phyloP scores from a whole-genome alignment of 495 filamentous ascomycete species.

The Lasiosphaeris hirsuta region DNA sequence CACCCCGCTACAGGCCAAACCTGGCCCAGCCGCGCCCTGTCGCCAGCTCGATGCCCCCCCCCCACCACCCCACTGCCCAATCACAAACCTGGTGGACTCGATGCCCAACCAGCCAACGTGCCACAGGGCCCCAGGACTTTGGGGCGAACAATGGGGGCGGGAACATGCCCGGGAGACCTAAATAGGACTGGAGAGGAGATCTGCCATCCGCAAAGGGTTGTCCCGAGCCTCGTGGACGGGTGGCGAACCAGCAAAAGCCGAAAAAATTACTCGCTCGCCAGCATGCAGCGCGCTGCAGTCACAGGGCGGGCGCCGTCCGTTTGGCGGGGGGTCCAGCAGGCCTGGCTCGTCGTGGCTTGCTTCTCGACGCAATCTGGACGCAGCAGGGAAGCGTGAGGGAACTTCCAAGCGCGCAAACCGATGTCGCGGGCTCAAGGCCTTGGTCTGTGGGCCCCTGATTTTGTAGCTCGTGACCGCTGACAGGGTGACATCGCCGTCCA shows the following conservation, averaged over 20 bases:
- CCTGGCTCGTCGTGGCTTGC: no score
- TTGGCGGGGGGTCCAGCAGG: conserved; percentile 1
- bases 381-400: no score
- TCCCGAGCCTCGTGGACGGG: conserved; percentile 20
- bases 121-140: neutral
- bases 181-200: conserved; percentile 20
- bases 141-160: conserved; percentile 5
- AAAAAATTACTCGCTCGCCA: conserved; percentile 3
- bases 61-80: conserved; percentile 22
- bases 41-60: neutral
- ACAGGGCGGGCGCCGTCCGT: conserved; percentile 13
- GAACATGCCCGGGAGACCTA: conserved; percentile 23
- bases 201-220: conserved; percentile 20
- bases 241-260: conserved; percentile 2
- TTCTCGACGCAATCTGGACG: no score
- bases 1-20: conserved; percentile 3
- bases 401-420: neutral
- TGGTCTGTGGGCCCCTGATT: neutral
- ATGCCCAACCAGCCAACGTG: neutral
- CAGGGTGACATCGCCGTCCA: neutral
- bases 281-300: conserved; percentile 22
- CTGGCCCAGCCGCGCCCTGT: no score
- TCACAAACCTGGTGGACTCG: conserved; percentile 21
- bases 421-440: neutral
- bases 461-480: conserved; percentile 1